Conservation (phyloP, 495 filamentous ascomycete species). For the Penicillium coffeae region DNA sequence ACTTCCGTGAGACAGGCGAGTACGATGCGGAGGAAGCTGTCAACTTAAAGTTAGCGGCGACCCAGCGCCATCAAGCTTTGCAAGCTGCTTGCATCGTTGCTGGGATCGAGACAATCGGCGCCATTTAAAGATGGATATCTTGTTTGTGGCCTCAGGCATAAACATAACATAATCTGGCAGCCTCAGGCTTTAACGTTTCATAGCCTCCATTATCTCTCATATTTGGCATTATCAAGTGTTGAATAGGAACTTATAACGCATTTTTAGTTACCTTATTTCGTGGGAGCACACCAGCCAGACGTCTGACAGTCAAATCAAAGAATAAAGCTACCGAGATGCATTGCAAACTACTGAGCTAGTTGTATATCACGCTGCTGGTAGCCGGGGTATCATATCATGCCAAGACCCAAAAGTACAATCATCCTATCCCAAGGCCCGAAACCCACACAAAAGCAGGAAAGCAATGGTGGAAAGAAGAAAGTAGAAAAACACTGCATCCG, state of each 20-base stretch:
- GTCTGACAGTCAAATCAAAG: neutral
- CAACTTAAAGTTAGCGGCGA: neutral
- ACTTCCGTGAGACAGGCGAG: neutral
- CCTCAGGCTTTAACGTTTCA: neutral
- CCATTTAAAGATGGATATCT: neutral
- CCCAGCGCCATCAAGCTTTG: slow-evolving; percentile 6
- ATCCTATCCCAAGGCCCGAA: slow-evolving; percentile 13
- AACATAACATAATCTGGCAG: slow-evolving; percentile 6
- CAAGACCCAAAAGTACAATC: slow-evolving; percentile 15
- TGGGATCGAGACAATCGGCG: slow-evolving; percentile 10
- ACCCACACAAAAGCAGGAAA: neutral
- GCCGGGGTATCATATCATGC: slow-evolving; percentile 30
- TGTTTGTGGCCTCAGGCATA: slow-evolving; percentile 15
- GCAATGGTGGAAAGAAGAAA: neutral
- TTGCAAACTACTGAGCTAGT: slow-evolving; percentile 1
- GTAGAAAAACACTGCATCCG: neutral
- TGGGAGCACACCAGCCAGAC: too few species aligned
- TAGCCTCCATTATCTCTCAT: too few species aligned
- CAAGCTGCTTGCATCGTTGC: slow-evolving; percentile 3
- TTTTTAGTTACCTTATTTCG: too few species aligned
- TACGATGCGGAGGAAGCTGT: neutral
- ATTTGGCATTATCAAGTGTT: too few species aligned
- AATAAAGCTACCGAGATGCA: neutral
- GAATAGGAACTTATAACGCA: too few species aligned
- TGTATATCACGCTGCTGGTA: slow-evolving; percentile 2